Evolutionary conservation across 2,329 filamentous ascomycete species (phyloP).

Genomic region (Plectosphaerella plurivora): DNA sequence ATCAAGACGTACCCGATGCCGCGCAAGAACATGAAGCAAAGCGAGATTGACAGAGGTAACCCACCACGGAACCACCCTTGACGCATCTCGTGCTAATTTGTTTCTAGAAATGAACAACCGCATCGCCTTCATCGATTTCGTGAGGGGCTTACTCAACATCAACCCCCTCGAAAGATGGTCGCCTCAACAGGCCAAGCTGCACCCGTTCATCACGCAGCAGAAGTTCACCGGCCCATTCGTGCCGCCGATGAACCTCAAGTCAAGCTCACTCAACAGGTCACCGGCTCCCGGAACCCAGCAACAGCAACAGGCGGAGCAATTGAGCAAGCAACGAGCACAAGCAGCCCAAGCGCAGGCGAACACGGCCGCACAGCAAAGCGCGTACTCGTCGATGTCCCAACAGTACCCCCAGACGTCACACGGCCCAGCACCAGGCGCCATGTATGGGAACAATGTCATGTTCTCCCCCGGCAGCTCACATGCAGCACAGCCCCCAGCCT

Average conservation of each 20-base stretch:
- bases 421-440: constrained; percentile 48
- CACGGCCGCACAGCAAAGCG: constrained; percentile 50
- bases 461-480: constrained; percentile 60
- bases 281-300: constrained; percentile 91
- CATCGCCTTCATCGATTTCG: constrained; percentile 96
- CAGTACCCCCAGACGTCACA: constrained; percentile 44
- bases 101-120: constrained; percentile 93
- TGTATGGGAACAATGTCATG: constrained; percentile 81
- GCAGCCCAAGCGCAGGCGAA: constrained; percentile 67
- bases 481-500: constrained; percentile 68
- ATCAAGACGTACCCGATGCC: constrained; percentile 98
- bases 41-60: constrained; percentile 89
- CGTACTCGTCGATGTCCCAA: constrained; percentile 51
- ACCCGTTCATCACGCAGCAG: constrained; percentile 97
- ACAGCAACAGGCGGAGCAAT: constrained; percentile 88
- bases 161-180: constrained; percentile 97
- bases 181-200: constrained; percentile 92
- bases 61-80: neutral
- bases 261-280: constrained; percentile 77
- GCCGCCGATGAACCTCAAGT: constrained; percentile 93
- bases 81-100: constrained; percentile 10
- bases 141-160: constrained; percentile 85
- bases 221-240: constrained; percentile 97
- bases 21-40: constrained; percentile 98
- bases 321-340: constrained; percentile 85